Base-by-base conservation (phyloP, 805 yeast species). In the Schwanniomyces sp. region DNA sequence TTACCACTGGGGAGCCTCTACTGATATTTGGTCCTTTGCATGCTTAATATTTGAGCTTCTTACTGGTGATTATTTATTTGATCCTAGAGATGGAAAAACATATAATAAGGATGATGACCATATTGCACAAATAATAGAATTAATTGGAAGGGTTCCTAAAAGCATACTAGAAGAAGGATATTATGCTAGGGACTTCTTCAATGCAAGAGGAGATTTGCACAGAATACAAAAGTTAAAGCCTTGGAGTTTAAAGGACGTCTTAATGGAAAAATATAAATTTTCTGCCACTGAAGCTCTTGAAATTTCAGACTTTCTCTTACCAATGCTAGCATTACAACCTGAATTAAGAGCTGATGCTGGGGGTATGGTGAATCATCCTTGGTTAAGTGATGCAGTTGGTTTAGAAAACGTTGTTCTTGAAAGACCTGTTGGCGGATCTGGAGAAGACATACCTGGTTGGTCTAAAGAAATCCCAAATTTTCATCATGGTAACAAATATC, bases 1-100 rank as follows among this genome's bases (percentile, higher is more conserved):
- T 0, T 80, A 87, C 8, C 75, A 80, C 28, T 94, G 99, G 99
- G 99, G 99, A 0, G 91, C 96, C 44, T 84, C 92, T 46, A 85
- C 95, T 1, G 99, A 94, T 67, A 79, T 92, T 41, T 94, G 99
- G 99, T 88, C 96, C n/a, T 75, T 88, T 58, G 97, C 96, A 0
- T 91, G 98, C 69, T 69, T 94, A 58, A 75, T 88, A 1, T 94
- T 94, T 68, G 99, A 94, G 70, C 75, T 94, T 21, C 67, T 92
- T 39, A 92, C 99, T 0, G 98, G 98, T 3, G 98, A 92, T 66
- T 91, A 91, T 59, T 67, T 94, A 43, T 94, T 92, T 65, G 97
- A 92, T 64, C 99, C 99, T 5, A 80, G 83, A 44, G 81, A 81
- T 51, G 91, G 91, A 1, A 81, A 79, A 46, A 74, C 86, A 4